Base-by-base conservation (phyloP, 306 rosid genomes). In the Fagus crenata region DNA sequence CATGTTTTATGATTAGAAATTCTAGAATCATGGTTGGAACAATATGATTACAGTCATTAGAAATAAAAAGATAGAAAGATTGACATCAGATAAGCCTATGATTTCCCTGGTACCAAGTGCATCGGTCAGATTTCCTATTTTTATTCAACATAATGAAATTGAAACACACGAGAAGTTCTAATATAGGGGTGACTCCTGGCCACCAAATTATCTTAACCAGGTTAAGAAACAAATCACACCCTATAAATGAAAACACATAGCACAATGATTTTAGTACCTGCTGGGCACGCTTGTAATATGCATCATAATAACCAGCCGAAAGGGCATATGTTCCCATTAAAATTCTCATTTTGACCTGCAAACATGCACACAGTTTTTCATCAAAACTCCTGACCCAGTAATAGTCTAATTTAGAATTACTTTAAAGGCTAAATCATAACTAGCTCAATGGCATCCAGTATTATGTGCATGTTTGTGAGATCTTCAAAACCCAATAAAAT, bases 261-360 rank as follows among this genome's bases (percentile, higher is more conserved):
- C 74, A 63, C 11, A 72, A 75, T 71, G 41, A 40, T 63, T 37
- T 81, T 4, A 55, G 59, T 85, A 95, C 99, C 99, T 95, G 99
- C 78, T 95, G 99, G 74, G 99, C 99, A 2, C 96, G 96, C 84
- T 95, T 95, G 92, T 95, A 92, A 85, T 89, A 95, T 76, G 97
- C 97, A 85, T 95, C 99, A 86, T 95, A 95, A 83, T 95, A 95
- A 83, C 97, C 99, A 69, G 99, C 97, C 49, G 99, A 95, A 82
- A 95, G 99, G 40, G 96, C 97, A 85, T 95, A 95, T 35, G 97
- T 90, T 73, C 99, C 99, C 79, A 84, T 90, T 81, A 95, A 86
- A 82, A 95, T 92, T 87, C 99, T 95, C 97, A 87, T 90, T 88
- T 95, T 95, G 83, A 95, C 97, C 99, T 95, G 87, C 65, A 87